phyloP scores from a whole-genome alignment of 2,329 filamentous ascomycete genomes.

The Alternaria arborescens region DNA sequence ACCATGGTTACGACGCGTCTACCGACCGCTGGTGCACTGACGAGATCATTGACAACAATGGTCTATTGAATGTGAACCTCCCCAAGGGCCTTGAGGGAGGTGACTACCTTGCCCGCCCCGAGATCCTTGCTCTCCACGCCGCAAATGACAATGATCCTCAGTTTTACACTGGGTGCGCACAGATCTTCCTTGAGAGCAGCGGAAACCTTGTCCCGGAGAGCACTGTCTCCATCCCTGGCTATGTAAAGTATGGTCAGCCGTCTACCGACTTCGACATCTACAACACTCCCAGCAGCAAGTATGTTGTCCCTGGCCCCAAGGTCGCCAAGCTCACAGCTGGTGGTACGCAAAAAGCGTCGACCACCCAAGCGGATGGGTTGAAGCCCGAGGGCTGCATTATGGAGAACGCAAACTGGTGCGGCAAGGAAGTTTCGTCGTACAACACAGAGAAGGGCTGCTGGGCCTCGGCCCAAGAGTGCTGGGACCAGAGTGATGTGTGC shows the following conservation, averaged over 20 bases:
- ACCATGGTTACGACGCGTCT: constrained; percentile 69
- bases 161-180: constrained; percentile 76
- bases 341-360: constrained; percentile 21
- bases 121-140: constrained; percentile 74
- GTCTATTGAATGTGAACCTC: constrained; percentile 69
- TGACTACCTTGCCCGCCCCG: constrained; percentile 75
- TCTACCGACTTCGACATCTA: constrained; percentile 73
- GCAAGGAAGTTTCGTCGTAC: constrained; percentile 67
- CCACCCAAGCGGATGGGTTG: constrained; percentile 58
- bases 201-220: constrained; percentile 60
- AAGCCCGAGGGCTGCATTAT: constrained; percentile 66
- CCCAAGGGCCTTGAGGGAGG: constrained; percentile 69
- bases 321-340: constrained; percentile 59
- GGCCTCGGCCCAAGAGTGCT: constrained; percentile 58
- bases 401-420: constrained; percentile 78
- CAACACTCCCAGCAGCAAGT: constrained; percentile 52
- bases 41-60: constrained; percentile 70
- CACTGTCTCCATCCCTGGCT: constrained; percentile 72
- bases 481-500: constrained; percentile 67
- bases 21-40: constrained; percentile 73
- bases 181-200: constrained; percentile 68
- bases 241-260: constrained; percentile 64
- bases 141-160: constrained; percentile 66
- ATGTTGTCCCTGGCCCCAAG: constrained; percentile 66
- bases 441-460: constrained; percentile 67